Evolutionary conservation across 768 basidiomycete species (phyloP).

Genomic region (Leucocoprinus sp.): DNA sequence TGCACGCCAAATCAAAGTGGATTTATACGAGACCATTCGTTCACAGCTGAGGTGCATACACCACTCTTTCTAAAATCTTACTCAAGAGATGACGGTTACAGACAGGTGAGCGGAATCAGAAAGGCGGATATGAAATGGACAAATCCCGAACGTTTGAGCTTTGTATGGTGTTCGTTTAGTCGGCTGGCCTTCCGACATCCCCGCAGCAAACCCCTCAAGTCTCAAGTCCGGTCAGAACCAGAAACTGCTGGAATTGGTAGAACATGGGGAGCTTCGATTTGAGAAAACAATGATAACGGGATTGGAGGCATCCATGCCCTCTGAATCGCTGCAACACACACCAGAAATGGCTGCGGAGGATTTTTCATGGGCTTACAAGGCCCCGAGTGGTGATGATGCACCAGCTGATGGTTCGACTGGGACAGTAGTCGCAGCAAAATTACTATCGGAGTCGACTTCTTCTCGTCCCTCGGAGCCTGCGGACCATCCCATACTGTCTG

Average conservation of each 20-base stretch:
- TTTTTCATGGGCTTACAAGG: slow-evolving; percentile 38
- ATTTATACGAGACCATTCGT: slow-evolving; percentile 48
- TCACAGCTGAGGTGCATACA: slow-evolving; percentile 41
- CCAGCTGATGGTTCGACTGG: background rate
- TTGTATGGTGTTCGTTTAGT: slow-evolving; percentile 52
- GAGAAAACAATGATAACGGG: slow-evolving; percentile 20
- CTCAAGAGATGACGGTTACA: slow-evolving; percentile 17
- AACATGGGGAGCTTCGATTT: slow-evolving; percentile 42
- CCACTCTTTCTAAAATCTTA: slow-evolving; percentile 6
- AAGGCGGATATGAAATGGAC: slow-evolving; percentile 76
- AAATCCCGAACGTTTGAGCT: slow-evolving; percentile 47
- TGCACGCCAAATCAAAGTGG: slow-evolving; percentile 36
- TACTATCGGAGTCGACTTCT: background rate
- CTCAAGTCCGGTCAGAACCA: slow-evolving; percentile 49
- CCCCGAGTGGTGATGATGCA: slow-evolving; percentile 18
- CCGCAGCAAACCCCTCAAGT: slow-evolving; percentile 53
- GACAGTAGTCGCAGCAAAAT: background rate
- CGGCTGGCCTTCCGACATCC: slow-evolving; percentile 57
- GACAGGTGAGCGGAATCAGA: slow-evolving; percentile 47
- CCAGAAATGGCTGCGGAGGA: slow-evolving; percentile 20
- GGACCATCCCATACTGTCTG: background rate
- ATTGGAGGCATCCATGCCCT: slow-evolving; percentile 1
- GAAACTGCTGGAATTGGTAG: slow-evolving; percentile 39
- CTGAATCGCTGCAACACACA: slow-evolving; percentile 10
- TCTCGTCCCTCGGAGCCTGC: background rate